Percentiles rank a stretch among this genome's conserved stretches.
These are phyloP conservation scores for Cryptococcus sp. DNA, from an alignment of 1,284 basidiomycete genomes.

Conservation along the genomic window DNA sequence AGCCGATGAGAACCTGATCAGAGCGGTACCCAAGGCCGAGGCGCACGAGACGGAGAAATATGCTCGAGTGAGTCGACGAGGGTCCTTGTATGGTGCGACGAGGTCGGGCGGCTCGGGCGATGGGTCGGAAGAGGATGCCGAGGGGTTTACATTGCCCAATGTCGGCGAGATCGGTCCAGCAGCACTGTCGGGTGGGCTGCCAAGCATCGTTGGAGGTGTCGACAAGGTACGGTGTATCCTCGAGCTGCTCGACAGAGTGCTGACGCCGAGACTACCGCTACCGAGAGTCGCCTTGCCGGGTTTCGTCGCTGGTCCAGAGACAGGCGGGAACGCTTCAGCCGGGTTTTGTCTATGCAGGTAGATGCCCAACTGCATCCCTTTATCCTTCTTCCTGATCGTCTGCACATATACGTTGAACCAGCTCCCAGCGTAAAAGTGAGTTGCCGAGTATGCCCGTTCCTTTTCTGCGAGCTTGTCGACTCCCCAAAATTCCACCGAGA, in stretches of 20 bases:
- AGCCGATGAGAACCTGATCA: constrained; percentile 72
- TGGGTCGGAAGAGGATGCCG: too few relatives aligned
- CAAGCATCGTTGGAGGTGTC: constrained; percentile 9
- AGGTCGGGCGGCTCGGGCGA: too few relatives aligned
- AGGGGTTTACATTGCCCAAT: too few relatives aligned
- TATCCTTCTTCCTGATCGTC: constrained; percentile 64
- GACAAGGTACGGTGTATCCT: constrained; percentile 6
- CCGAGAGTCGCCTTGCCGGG: background rate
- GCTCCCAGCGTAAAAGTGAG: constrained; percentile 49
- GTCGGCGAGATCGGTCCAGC: background rate
- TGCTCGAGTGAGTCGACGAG: constrained; percentile 43
- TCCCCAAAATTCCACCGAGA: constrained; percentile 87
- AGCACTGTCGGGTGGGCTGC: background rate
- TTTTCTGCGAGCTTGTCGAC: constrained; percentile 77
- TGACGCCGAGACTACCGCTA: background rate
- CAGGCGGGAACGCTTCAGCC: constrained; percentile 51
- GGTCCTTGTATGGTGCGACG: constrained; percentile 43
- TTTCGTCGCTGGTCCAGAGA: background rate
- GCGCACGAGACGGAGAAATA: constrained; percentile 82
- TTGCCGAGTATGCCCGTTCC: constrained; percentile 54
- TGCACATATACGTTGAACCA: constrained; percentile 66
- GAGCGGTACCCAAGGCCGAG: constrained; percentile 69
- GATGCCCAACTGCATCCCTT: constrained; percentile 71
- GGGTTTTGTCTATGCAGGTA: constrained; percentile 81
- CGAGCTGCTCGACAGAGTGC: background rate